Conservation (phyloP, 73 alveolate genomes). For the Uronychia setigera region DNA sequence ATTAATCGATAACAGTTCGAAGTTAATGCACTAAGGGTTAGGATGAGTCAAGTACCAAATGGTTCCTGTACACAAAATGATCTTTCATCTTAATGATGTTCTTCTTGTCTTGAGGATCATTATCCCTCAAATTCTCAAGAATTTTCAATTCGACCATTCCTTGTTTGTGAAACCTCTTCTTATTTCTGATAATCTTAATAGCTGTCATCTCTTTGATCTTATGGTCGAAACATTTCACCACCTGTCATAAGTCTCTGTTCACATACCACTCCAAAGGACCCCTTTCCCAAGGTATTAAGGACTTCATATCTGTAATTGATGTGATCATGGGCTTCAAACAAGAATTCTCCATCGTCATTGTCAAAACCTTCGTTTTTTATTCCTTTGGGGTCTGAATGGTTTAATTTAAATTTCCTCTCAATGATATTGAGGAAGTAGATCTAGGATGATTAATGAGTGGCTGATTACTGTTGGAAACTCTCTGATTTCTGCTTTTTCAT, state of each 20-base stretch:
- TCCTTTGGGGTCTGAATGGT: constrained; percentile 10
- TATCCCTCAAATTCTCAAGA: constrained; percentile 63
- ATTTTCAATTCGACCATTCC: constrained; percentile 82
- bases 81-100: constrained; percentile 72
- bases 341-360: constrained; percentile 80
- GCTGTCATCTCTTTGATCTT: constrained; percentile 80
- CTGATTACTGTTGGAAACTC: constrained; percentile 24
- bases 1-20: constrained; percentile 68
- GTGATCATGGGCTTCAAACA: constrained; percentile 72
- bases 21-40: constrained; percentile 81
- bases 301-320: constrained; percentile 80
- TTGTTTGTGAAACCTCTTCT: constrained; percentile 66
- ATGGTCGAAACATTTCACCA: constrained; percentile 85
- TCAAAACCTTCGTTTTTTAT: constrained; percentile 52
- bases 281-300: constrained; percentile 89
- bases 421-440: constrained; percentile 32
- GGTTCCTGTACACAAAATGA: constrained; percentile 68
- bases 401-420: not conserved
- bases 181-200: constrained; percentile 77
- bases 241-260: too few species aligned
- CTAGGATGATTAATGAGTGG: not conserved
- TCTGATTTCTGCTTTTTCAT: constrained; percentile 37
- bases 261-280: constrained; percentile 91
- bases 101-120: constrained; percentile 64
- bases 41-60: too few species aligned